Percentiles rank a stretch among this genome's conserved stretches.
Conservation (phyloP, 305 asterid genomes). For the Fraxinus sp. region DNA sequence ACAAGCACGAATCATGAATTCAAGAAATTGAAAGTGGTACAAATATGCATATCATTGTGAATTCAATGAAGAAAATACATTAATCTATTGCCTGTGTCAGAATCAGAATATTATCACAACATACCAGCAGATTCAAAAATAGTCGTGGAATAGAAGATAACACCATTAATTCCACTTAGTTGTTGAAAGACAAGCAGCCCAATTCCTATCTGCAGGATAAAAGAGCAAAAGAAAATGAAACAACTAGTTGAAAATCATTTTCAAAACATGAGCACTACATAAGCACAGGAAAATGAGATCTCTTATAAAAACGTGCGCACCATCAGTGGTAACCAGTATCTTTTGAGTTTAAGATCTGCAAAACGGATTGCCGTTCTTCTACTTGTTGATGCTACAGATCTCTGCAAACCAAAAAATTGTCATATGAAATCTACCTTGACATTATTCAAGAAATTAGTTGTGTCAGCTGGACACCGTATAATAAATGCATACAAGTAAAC, state of each 20-base stretch:
- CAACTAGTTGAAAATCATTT: constrained; percentile 2
- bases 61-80: neutral
- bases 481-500: constrained; percentile 7
- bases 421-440: constrained; percentile 8
- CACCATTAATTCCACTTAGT: constrained; percentile 80
- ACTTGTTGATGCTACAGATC: constrained; percentile 79
- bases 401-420: constrained; percentile 41
- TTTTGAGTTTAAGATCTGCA: constrained; percentile 70
- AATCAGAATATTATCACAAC: constrained; percentile 20
- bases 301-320: constrained; percentile 28
- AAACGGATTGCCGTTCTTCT: constrained; percentile 72
- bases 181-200: constrained; percentile 80
- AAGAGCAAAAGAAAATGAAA: constrained; percentile 13
- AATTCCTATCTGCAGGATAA: constrained; percentile 67
- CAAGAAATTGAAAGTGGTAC: neutral
- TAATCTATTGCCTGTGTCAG: neutral
- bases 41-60: neutral
- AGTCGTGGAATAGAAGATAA: constrained; percentile 76
- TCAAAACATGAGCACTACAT: neutral
- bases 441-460: constrained; percentile 13
- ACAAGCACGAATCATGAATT: neutral
- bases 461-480: neutral
- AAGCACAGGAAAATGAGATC: constrained; percentile 8
- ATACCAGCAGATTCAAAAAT: constrained; percentile 85
- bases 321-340: constrained; percentile 96